Base-by-base conservation (phyloP, 148 eudicot genomes). In the Cornus suecica region DNA sequence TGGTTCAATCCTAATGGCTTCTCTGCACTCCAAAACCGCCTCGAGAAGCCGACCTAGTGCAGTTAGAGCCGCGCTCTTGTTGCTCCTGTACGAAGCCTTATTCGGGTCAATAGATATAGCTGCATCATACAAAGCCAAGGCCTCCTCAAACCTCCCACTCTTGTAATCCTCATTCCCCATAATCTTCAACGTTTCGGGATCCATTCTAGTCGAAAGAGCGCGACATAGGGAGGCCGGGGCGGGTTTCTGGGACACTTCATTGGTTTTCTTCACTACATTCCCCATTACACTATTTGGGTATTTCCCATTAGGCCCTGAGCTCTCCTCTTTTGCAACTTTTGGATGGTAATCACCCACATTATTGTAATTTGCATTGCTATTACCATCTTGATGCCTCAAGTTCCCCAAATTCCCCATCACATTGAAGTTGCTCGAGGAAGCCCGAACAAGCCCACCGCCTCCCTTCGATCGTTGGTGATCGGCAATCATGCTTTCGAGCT, bases 81-180 rank as follows among this genome's bases (percentile, higher is more conserved):
- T 93, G 81, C 97, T 92, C 77, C 98, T 48, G 26, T 95, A 95
- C 1, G 99, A 86, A 24, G 99, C 99, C 80, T 95, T 88, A 34
- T 87, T 83, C 0, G 97, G 98, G 41, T 92, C 94, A 73, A 95
- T 82, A 23, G 97, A 91, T 42, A 95, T 90, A 2, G 99, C 99
- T 8, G 94, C 87, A 73, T 95, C 99, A 70, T 95, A 95, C 81
- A 95, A 82, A 37, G 98, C 91, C 67, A 95, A 68, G 0, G 99
- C 97, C 67, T 95, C 98, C 4, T 86, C 97, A 80, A 93, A 95
- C 22, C 87, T 86, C 24, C 99, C 99, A 74, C 87, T 93, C 86
- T 92, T 93, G 76, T 90, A 95, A 82, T 93, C 98, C 76, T 95
- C 99, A 73, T 95, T 95, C 0, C 99, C 99, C 84, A 95, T 2